Conservation (phyloP, 1,139 yeast species). For the Martiniozyma asiatica region DNA sequence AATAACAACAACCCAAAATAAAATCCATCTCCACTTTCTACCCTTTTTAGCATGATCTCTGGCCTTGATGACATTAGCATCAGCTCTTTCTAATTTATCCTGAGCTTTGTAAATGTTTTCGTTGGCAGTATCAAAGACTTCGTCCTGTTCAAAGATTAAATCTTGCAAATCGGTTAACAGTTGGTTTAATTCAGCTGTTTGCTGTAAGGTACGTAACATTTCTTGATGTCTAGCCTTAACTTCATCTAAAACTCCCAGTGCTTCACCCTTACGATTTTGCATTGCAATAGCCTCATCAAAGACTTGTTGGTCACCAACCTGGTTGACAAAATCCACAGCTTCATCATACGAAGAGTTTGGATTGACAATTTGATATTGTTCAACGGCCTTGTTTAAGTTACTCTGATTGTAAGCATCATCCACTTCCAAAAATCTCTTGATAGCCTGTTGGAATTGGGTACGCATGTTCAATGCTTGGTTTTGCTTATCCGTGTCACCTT, state of each 20-base stretch:
- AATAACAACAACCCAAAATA: constrained; percentile 53
- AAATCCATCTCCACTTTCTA: constrained; percentile 86
- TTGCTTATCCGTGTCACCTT: constrained; percentile 65
- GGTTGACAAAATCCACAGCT: constrained; percentile 53
- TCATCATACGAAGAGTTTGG: constrained; percentile 89
- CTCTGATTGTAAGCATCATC: constrained; percentile 82
- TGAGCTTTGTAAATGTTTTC: constrained; percentile 77
- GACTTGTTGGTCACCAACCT: constrained; percentile 77
- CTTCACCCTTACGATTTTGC: constrained; percentile 86
- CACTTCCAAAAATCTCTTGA: constrained; percentile 75
- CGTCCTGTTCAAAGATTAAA: constrained; percentile 92
- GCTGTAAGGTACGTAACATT: constrained; percentile 84
- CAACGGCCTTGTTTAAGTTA: constrained; percentile 78
- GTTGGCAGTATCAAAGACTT: constrained; percentile 71
- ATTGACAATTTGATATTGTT: constrained; percentile 85
- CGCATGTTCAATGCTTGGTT: constrained; percentile 87
- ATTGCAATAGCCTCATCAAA: constrained; percentile 89
- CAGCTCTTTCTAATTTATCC: constrained; percentile 85
- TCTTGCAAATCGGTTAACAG: constrained; percentile 95
- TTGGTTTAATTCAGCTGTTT: constrained; percentile 92
- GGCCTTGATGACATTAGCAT: constrained; percentile 88
- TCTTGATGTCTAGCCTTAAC: constrained; percentile 96
- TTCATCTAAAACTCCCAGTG: constrained; percentile 87
- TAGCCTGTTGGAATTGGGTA: constrained; percentile 72
- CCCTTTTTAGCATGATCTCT: constrained; percentile 81